Conservation (phyloP, 2,329 filamentous ascomycete species). For the Trichoderma citrinoviride region DNA sequence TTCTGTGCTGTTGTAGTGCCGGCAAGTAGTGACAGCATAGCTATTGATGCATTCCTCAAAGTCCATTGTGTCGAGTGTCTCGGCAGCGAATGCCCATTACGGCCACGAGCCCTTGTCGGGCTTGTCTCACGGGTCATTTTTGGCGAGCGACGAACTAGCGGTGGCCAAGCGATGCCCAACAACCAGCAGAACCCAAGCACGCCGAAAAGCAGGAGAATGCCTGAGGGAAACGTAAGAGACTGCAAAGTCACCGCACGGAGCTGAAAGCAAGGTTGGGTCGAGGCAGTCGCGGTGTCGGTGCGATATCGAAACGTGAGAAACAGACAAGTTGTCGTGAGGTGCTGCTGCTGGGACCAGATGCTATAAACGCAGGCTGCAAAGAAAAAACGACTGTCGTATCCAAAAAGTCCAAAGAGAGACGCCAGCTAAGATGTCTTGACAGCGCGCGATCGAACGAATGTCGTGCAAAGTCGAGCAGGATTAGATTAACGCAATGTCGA, state of each 20-base stretch:
- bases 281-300: background rate
- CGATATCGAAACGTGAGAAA: background rate
- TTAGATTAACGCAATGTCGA: slow-evolving; percentile 7
- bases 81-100: slow-evolving; percentile 7
- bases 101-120: slow-evolving; percentile 20
- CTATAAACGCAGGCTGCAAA: slow-evolving; percentile 26
- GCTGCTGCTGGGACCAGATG: slow-evolving; percentile 29
- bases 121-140: slow-evolving; percentile 14
- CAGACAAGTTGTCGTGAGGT: slow-evolving; percentile 19
- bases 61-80: slow-evolving; percentile 23
- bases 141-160: slow-evolving; percentile 9
- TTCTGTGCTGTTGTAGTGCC: slow-evolving; percentile 38
- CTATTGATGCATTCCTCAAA: slow-evolving; percentile 27
- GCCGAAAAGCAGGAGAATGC: background rate
- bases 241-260: background rate
- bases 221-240: background rate
- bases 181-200: background rate
- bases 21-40: slow-evolving; percentile 31
- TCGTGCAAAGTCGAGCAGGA: slow-evolving; percentile 11
- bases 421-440: background rate
- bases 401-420: slow-evolving; percentile 29
- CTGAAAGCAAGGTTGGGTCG: background rate
- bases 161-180: background rate
- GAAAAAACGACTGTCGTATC: slow-evolving; percentile 31
- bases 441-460: slow-evolving; percentile 16